Percentiles rank a stretch among this genome's conserved stretches.
Evolutionary conservation across 805 yeast species (phyloP).

Genomic region (Kodamaea kakaduensis): DNA sequence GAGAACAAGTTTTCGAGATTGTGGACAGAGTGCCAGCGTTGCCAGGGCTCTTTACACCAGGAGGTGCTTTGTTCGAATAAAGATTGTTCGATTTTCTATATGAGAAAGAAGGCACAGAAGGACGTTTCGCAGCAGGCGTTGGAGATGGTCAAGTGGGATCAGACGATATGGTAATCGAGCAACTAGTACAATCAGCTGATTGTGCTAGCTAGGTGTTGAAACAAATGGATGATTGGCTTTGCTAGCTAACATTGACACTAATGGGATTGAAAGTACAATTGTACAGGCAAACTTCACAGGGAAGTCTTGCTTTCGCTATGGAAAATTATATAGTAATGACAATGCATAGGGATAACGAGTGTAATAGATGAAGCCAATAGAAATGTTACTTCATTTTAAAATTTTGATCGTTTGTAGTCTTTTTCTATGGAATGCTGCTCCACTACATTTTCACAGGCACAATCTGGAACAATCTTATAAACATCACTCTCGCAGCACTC

Average conservation of each 20-base stretch:
- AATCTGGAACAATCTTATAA: neutral
- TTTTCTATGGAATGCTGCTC: no score
- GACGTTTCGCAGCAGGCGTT: slow-evolving; percentile 55
- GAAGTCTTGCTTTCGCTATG: no score
- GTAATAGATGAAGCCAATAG: no score
- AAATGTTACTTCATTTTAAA: no score
- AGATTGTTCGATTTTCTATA: slow-evolving; percentile 96
- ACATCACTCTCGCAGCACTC: no score
- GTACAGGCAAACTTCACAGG: no score
- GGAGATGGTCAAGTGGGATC: slow-evolving; percentile 66
- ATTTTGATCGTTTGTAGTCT: no score
- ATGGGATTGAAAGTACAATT: neutral
- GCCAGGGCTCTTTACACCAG: slow-evolving; percentile 94
- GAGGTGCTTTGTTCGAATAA: slow-evolving; percentile 93
- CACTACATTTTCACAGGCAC: no score
- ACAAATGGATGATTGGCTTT: neutral
- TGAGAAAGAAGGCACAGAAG: slow-evolving; percentile 85
- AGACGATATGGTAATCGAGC: slow-evolving; percentile 53
- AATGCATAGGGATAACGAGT: no score
- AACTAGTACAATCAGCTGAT: no score
- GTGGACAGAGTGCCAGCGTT: slow-evolving; percentile 98
- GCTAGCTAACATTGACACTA: neutral
- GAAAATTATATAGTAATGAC: no score
- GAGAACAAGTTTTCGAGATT: slow-evolving; percentile 80
- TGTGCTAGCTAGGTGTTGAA: no score